Percentiles rank a stretch among this genome's conserved stretches.
These are phyloP conservation scores for Talaromyces liani DNA, from an alignment of 495 filamentous ascomycete genomes.

Conservation along the genomic window DNA sequence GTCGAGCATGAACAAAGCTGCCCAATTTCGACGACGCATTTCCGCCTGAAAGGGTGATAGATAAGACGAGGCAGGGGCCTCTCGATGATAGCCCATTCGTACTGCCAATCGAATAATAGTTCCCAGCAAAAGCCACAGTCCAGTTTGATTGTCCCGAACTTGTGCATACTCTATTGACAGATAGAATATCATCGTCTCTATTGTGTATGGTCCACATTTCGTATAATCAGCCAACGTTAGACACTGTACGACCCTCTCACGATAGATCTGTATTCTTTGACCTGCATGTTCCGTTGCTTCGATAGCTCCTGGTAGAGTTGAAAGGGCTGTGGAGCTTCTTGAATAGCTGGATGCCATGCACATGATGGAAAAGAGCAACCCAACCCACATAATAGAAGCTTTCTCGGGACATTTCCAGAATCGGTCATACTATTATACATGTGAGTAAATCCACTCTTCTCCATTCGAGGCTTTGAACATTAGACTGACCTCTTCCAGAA, in stretches of 20 bases:
- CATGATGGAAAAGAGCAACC: slow-evolving; percentile 23
- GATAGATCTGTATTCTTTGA: slow-evolving; percentile 14
- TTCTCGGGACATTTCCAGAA: slow-evolving; percentile 19
- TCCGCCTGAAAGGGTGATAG: slow-evolving; percentile 47
- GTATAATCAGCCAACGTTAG: slow-evolving; percentile 33
- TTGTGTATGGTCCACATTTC: slow-evolving; percentile 27
- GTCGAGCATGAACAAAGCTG: slow-evolving; percentile 40
- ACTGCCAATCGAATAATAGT: slow-evolving; percentile 30
- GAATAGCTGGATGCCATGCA: slow-evolving; percentile 15
- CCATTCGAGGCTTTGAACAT: not conserved
- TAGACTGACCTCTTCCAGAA: slow-evolving; percentile 12
- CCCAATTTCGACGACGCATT: slow-evolving; percentile 49
- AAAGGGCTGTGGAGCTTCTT: slow-evolving; percentile 3
- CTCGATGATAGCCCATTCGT: slow-evolving; percentile 40
- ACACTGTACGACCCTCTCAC: slow-evolving; percentile 27
- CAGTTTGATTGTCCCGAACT: slow-evolving; percentile 23
- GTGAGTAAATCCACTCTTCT: not conserved
- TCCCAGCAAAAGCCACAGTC: slow-evolving; percentile 29
- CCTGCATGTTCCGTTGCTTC: not conserved
- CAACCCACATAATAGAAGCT: slow-evolving; percentile 24
- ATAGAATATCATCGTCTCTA: slow-evolving; percentile 32
- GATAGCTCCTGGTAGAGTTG: not conserved
- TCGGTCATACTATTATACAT: slow-evolving; percentile 17
- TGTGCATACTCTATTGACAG: slow-evolving; percentile 28
- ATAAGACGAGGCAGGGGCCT: slow-evolving; percentile 31